phyloP scores from a whole-genome alignment of 2,329 filamentous ascomycete species.

The Calonectria pseudoturangicola region DNA sequence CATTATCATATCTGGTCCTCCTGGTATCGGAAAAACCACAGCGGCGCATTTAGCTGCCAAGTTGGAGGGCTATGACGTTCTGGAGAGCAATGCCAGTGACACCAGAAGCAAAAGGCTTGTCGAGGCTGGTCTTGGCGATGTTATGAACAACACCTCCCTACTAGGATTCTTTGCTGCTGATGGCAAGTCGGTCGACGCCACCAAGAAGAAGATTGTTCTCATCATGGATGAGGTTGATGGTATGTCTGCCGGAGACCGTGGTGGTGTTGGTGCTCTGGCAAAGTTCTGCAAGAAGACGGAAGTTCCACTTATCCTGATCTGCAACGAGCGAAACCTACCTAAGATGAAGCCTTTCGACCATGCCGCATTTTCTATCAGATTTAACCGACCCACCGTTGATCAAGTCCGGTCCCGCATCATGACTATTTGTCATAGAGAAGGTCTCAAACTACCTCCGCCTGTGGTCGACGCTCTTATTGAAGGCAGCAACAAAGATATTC shows the following conservation, averaged over 20 bases:
- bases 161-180: conserved; percentile 92
- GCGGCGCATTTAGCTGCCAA: conserved; percentile 96
- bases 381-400: conserved; percentile 91
- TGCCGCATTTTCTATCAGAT: conserved; percentile 88
- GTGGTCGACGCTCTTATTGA: conserved; percentile 97
- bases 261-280: conserved; percentile 94
- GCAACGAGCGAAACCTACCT: conserved; percentile 92
- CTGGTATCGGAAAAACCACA: conserved; percentile 98
- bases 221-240: conserved; percentile 99
- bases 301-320: conserved; percentile 96
- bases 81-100: conserved; percentile 97
- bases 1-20: conserved; percentile 96
- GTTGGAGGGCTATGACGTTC: conserved; percentile 92
- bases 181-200: conserved; percentile 84
- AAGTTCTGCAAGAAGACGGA: conserved; percentile 97
- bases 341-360: conserved; percentile 99
- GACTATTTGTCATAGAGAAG: conserved; percentile 95
- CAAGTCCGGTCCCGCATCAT: conserved; percentile 94
- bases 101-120: conserved; percentile 96
- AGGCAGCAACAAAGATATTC: conserved; percentile 95
- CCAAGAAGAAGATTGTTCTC: conserved; percentile 94
- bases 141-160: conserved; percentile 94
- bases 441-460: conserved; percentile 86
- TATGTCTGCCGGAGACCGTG: conserved; percentile 97
- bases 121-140: conserved; percentile 89